Evolutionary conservation across 23 red algal species (phyloP), one percentile per base, ranked within the genome.

Genomic region (Cyanidioschyzon merolae): DNA sequence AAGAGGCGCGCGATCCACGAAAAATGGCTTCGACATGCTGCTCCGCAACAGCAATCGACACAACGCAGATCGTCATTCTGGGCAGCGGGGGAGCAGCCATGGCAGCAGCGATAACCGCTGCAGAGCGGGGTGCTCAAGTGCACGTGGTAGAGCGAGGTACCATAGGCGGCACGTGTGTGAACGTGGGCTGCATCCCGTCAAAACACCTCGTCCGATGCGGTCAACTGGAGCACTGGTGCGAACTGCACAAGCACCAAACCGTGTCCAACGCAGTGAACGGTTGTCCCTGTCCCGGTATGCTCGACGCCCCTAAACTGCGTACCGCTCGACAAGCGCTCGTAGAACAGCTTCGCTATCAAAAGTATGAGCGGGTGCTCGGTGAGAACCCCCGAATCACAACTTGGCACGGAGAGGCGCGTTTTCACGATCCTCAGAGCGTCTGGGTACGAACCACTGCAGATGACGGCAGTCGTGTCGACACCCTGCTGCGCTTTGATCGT

Each of bases 141-240:
- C 63, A 71, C 63, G 63, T 71, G 3, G 63, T 71, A 27, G 63
- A 71, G 29, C 63, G 63, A 3, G 12, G 12, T 35, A 71, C 63
- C 63, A 35, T 81, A 18, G 78, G 78, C 50, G 78, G 78, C 1
- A 81, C 78, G 16, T 81, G 78, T 57, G 78, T 81, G 36, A 81
- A 81, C 32, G 78, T 81, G 1, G 78, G 78, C 59, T 50, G 26
- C 45, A 38, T 3, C 45, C 78, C 39, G 45, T 81, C 78, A 1
- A 81, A 81, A 40, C 59, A 71, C 39, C 78, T 71, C 24, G 68
- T 81, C 30, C 63, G 63, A 35, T 17, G 63, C 30, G 63, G n/a
- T 3, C 63, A 71, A 27, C 63, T 71, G 16, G 12, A 71, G 63
- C 63, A 71, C 63, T 71, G 63, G 63, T 71, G 63, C 30, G 63